Evolutionary conservation across 108 stramenopile species (phyloP), one percentile per base, ranked within the genome.

Genomic region (Mediolabrus comicus): DNA sequence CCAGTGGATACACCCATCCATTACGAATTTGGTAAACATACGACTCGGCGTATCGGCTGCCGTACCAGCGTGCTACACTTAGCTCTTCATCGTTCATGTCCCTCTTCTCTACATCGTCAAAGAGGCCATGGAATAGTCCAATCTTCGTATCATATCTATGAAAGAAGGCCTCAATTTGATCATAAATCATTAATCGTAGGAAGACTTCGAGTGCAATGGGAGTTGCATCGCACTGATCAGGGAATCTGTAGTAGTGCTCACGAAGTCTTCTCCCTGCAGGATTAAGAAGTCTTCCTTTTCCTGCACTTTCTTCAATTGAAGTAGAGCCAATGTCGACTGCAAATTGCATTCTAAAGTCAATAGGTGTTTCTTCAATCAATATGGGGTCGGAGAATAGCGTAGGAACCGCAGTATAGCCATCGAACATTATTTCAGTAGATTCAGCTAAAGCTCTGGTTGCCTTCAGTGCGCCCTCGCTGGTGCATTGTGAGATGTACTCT

Each of bases 151-250:
- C 53, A n/a, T n/a, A n/a, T n/a, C n/a, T n/a, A 8, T 10, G 10
- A 17, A 54, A 54, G 17, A 54, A 54, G 9, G 16, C 16, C 16
- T 54, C 53, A 54, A 54, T 17, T 17, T 54, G 53, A 17, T 54
- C 14, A 54, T 54, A 54, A 54, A 54, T 54, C 53, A 54, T 54
- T 19, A 54, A 54, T 9, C 53, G 53, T 16, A 54, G 53, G 53
- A 54, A 54, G 17, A 54, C 53, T 54, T 54, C 53, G 16, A 54
- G 19, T 10, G 53, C 53, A 54, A 54, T 54, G 11, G 53, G 53
- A 54, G 53, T 54, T 10, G 53, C 53, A 54, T 54, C 53, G 17
- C 53, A 54, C 16, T 54, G 53, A 17, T 54, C 53, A 17, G 53
- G 53, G 16, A 54, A 54, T 17, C 53, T 12, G 17, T 54, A 54